Conservation (phyloP, 331 rosid species). For the Phaseolus coccineus region DNA sequence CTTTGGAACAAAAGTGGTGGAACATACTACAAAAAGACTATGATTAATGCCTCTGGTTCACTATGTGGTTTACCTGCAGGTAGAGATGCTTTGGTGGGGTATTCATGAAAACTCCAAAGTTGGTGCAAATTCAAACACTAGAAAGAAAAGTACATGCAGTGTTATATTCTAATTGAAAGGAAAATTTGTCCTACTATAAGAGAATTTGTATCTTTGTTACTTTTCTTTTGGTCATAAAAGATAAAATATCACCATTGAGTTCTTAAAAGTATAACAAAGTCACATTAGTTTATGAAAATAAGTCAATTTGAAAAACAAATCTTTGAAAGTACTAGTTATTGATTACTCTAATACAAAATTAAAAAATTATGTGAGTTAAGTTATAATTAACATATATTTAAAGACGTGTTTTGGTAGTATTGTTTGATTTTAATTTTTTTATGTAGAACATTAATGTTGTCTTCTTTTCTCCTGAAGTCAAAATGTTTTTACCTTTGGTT, state of each 20-base stretch:
- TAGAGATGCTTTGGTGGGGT: neutral
- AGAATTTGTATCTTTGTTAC: neutral
- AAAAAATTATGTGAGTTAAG: too few species aligned
- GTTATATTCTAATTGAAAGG: neutral
- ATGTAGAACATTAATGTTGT: too few species aligned
- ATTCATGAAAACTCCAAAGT: slow-evolving; percentile 4
- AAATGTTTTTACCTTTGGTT: too few species aligned
- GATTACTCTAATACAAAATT: too few species aligned
- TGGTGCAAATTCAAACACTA: neutral
- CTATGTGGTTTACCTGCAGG: neutral
- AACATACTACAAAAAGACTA: neutral
- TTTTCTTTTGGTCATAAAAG: neutral
- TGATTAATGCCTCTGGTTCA: neutral
- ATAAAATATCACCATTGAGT: neutral
- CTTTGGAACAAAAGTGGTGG: neutral
- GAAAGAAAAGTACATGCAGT: slow-evolving; percentile 20
- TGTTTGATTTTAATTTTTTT: too few species aligned
- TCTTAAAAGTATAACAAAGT: too few species aligned
- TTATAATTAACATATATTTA: too few species aligned
- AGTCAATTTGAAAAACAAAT: too few species aligned
- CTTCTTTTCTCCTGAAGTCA: too few species aligned
- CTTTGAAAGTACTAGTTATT: too few species aligned
- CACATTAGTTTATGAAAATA: too few species aligned
- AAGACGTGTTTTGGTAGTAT: too few species aligned
- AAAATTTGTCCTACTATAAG: neutral